A percentile compares a stretch with the other conserved stretches of the same genome.
Conservation (phyloP, 345 rosid species). For the Gossypium turneri region DNA sequence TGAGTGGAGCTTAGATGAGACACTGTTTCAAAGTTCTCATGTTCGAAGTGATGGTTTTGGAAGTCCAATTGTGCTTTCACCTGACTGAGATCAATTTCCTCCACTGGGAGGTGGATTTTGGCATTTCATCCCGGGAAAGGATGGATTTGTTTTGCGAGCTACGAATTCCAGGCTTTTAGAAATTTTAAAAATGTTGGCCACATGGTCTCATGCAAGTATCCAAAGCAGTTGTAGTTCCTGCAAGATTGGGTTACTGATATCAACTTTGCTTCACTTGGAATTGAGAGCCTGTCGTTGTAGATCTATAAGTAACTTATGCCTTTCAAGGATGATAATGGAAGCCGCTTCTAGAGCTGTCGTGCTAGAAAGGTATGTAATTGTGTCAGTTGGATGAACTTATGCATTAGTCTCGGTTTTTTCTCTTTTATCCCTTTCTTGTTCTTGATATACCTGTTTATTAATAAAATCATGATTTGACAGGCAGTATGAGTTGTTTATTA, state of each 20-base stretch:
- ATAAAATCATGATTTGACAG: conserved; percentile 26
- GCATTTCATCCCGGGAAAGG: conserved; percentile 36
- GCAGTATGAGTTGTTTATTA: not conserved
- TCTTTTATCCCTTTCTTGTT: not conserved
- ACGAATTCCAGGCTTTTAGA: conserved; percentile 44
- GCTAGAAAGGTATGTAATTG: conserved; percentile 35
- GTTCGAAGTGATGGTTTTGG: conserved; percentile 70
- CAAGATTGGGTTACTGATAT: conserved; percentile 53
- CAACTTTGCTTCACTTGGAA: conserved; percentile 49
- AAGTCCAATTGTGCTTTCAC: conserved; percentile 66
- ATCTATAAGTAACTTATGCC: conserved; percentile 49
- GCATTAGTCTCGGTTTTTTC: not conserved
- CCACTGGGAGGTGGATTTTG: conserved; percentile 44
- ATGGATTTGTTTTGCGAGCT: conserved; percentile 51
- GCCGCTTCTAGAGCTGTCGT: conserved; percentile 8
- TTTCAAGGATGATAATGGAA: conserved; percentile 56
- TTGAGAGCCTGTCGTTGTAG: conserved; percentile 35
- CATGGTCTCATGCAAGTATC: conserved; percentile 65
- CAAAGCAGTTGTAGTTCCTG: conserved; percentile 45
- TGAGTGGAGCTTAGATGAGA: conserved; percentile 56
- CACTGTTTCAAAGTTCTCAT: conserved; percentile 35
- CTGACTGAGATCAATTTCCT: conserved; percentile 34
- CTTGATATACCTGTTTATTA: not conserved
- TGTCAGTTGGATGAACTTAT: not conserved
- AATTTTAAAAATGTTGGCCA: conserved; percentile 39